phyloP scores from a whole-genome alignment of 192 early-diverging fungal genomes.

The Coemansia biformis region DNA sequence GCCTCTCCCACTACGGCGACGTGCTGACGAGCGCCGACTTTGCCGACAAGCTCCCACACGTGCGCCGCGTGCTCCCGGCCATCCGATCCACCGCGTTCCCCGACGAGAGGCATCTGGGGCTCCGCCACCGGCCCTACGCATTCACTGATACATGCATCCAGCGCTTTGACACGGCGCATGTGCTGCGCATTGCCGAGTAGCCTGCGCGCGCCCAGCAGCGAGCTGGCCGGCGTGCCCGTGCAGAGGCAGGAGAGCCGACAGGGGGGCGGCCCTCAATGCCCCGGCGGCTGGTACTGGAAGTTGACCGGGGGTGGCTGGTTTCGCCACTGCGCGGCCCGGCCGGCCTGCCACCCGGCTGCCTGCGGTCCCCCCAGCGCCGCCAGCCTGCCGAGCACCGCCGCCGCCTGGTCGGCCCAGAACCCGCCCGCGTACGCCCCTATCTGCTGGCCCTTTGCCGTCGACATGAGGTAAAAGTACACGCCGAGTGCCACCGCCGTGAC shows the following conservation, averaged over 20 bases:
- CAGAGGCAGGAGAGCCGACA: no score
- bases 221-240: no score
- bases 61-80: slow-evolving; percentile 7
- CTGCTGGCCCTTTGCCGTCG: slow-evolving; percentile 18
- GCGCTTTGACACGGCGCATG: slow-evolving; percentile 1
- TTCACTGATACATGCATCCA: slow-evolving; percentile 41
- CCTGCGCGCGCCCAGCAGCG: no score
- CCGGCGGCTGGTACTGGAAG: slow-evolving; percentile 25
- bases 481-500: slow-evolving; percentile 17
- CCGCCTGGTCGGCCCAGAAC: slow-evolving; percentile 33
- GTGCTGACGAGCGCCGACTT: no score
- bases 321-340: background rate
- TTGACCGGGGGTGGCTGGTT: slow-evolving; percentile 8
- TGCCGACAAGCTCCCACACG: no score
- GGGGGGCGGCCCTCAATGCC: background rate
- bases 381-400: slow-evolving; percentile 12
- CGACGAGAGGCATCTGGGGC: slow-evolving; percentile 16
- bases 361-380: no score
- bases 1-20: slow-evolving; percentile 26
- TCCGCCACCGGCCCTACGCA: slow-evolving; percentile 32
- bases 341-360: no score
- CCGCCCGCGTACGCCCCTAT: background rate
- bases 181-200: no score
- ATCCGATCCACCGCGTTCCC: slow-evolving; percentile 15
- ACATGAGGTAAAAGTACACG: slow-evolving; percentile 34